Base-by-base conservation (phyloP, 176 grass and related monocot genomes). In the Musa troglodytarum region DNA sequence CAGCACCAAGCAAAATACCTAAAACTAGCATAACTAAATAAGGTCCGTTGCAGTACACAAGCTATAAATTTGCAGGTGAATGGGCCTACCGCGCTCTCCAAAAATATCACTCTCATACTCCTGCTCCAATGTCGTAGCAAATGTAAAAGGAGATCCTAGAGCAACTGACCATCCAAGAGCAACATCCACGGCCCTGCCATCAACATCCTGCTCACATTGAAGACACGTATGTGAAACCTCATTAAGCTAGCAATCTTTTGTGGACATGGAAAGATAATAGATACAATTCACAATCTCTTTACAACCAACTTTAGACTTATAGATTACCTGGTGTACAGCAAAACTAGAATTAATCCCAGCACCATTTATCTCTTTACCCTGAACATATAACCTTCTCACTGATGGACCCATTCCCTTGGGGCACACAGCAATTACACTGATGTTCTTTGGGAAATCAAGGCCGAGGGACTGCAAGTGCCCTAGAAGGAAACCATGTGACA, bases 291-390 rank as follows among this genome's bases (percentile, higher is more conserved):
- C 34, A 15, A 23, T 19, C 3, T 9, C 16, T 25, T 73, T 73
- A 54, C 22, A 73, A 2, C 17, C 8, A 74, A 58, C 23, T 75
- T 34, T 15, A 65, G 20, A n/a, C 6, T 0, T 10, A 17, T 22
- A 61, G 56, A 12, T 21, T 89, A 89, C 90, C 87, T 87, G 90
- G 76, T 93, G 90, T 22, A 93, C 90, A 65, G 80, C 90, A 75
- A 93, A 93, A 67, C 90, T 89, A 76, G 90, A 85, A 67, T 93
- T 93, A 71, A 93, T 93, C 23, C 90, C 90, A 26, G 90, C 90
- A 73, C 90, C 90, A 76, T 93, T 93, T 28, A 93, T 77, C 81
- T 93, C 90, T 87, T 93, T 93, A 16, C 90, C 90, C 79, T 93
- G 90, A 63, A 93, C 82, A 80, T 93, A 93, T 49, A 93, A 76